Conservation (phyloP, 345 rosid genomes). For the Brassica juncea region DNA sequence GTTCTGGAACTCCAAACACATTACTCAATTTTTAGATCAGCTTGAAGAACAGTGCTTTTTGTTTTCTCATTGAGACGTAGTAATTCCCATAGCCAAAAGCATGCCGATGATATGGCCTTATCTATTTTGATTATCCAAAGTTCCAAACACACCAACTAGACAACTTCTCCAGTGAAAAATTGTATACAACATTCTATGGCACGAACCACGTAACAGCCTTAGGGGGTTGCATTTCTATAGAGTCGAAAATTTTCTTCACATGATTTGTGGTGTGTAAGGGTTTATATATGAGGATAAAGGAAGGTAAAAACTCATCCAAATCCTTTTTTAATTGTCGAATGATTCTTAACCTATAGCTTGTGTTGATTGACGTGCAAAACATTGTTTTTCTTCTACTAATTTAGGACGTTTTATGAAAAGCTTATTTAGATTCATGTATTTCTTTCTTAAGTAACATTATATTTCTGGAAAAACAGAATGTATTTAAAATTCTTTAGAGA, state of each 20-base stretch:
- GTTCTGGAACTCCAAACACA: not conserved
- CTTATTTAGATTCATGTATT: not conserved
- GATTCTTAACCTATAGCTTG: too few species aligned
- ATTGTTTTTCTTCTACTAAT: not conserved
- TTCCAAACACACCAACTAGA: not conserved
- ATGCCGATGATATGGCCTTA: not conserved
- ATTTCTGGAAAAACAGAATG: not conserved
- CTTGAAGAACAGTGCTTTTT: constrained; percentile 54
- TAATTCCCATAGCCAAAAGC: not conserved
- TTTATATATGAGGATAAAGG: not conserved
- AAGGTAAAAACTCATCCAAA: not conserved
- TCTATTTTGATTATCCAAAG: not conserved
- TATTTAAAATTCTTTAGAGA: not conserved
- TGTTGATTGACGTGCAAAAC: not conserved
- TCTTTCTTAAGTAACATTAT: not conserved
- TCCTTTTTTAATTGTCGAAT: too few species aligned
- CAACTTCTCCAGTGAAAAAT: not conserved
- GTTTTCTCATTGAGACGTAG: constrained; percentile 46
- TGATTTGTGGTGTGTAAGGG: not conserved
- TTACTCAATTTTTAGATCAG: not conserved
- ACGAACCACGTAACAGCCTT: constrained; percentile 48
- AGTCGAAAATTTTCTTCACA: constrained; percentile 48
- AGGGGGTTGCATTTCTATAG: constrained; percentile 49
- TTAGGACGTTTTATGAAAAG: not conserved
- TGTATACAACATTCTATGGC: not conserved